phyloP scores from a whole-genome alignment of 1,284 basidiomycete species.

The Volvariella surrecta region DNA sequence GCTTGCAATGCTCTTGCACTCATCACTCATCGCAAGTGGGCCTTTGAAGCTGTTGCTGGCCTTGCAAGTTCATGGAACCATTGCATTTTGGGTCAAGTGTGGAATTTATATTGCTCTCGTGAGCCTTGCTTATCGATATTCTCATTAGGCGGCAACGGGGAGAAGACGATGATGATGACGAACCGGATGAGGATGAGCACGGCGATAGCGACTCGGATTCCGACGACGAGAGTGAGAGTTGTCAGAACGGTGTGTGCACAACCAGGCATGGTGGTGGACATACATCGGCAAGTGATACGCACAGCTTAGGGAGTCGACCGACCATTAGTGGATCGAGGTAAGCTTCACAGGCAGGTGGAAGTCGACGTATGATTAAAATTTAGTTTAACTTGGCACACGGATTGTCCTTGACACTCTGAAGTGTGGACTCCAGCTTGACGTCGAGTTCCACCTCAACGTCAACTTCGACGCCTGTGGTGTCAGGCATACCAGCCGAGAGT shows the following conservation, averaged over 20 bases:
- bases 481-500: too few species aligned
- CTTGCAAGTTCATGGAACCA: too few species aligned
- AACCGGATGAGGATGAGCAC: constrained; percentile 2
- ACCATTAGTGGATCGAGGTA: not conserved
- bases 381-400: not conserved
- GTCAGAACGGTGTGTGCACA: not conserved
- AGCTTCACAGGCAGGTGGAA: not conserved
- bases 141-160: not conserved
- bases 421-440: too few species aligned
- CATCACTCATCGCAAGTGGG: too few species aligned
- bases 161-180: not conserved
- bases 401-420: not conserved
- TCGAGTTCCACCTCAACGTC: too few species aligned
- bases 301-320: not conserved
- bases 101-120: too few species aligned
- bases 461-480: too few species aligned
- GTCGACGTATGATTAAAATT: not conserved
- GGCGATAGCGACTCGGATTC: constrained; percentile 6
- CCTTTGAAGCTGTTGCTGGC: too few species aligned
- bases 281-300: too few species aligned
- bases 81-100: too few species aligned
- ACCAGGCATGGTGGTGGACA: not conserved
- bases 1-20: too few species aligned
- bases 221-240: constrained; percentile 6
- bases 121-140: not conserved